Conservation (phyloP, 192 early-diverging fungal species). For the Rhizophagus prolifer region DNA sequence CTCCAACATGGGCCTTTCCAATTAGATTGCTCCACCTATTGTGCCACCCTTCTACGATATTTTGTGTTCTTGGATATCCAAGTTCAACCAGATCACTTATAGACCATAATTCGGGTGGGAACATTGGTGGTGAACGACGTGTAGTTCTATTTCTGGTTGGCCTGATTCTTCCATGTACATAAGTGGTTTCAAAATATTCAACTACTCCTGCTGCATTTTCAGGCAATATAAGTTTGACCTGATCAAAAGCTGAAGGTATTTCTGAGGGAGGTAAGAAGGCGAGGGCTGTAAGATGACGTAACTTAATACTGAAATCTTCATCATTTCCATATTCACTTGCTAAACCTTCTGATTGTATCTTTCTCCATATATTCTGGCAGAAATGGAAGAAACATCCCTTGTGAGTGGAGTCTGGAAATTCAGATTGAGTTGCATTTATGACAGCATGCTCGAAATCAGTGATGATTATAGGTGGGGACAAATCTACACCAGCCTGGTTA, state of each 20-base stretch:
- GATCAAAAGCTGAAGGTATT: neutral
- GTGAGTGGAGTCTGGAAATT: no score
- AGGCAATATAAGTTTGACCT: neutral
- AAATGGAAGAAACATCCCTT: no score
- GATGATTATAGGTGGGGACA: no score
- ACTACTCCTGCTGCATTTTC: neutral
- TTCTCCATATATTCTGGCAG: no score
- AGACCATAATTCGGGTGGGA: neutral
- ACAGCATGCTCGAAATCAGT: no score
- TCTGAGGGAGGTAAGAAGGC: no score
- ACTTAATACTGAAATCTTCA: no score
- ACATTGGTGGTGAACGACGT: neutral
- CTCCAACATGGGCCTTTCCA: neutral
- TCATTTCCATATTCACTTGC: no score
- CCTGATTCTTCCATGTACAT: neutral
- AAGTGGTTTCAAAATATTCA: constrained; percentile 10
- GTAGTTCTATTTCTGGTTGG: constrained; percentile 7
- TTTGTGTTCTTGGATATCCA: neutral
- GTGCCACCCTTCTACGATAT: neutral
- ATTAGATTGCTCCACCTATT: neutral
- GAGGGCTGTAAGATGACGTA: no score
- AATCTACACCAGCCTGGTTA: no score
- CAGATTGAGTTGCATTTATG: no score
- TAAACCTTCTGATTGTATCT: no score
- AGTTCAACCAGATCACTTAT: neutral